Percentiles rank a stretch among this genome's conserved stretches.
These are phyloP conservation scores for Chaetomiaceae sp. DNA, from an alignment of 2,329 filamentous ascomycete species.

Conservation along the genomic window DNA sequence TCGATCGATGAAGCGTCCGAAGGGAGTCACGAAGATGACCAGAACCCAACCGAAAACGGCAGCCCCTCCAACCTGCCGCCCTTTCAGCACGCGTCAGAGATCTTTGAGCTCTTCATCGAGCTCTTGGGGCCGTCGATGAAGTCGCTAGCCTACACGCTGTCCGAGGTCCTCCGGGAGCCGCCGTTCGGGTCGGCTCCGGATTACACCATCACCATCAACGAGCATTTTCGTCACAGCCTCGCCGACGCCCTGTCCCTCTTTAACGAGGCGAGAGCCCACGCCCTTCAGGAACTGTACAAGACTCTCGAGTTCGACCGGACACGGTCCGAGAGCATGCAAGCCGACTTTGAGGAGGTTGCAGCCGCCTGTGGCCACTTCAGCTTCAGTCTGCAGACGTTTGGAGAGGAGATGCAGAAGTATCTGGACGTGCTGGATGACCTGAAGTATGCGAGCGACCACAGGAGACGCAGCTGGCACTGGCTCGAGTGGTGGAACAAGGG, in stretches of 20 bases:
- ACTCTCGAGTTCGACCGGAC: conserved; percentile 68
- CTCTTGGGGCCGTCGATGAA: conserved; percentile 93
- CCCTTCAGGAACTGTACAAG: conserved; percentile 74
- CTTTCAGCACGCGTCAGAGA: conserved; percentile 67
- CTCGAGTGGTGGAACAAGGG: conserved; percentile 65
- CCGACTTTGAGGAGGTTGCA: conserved; percentile 94
- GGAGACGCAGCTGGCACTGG: conserved; percentile 74
- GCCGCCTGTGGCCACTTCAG: conserved; percentile 97
- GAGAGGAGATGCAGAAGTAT: conserved; percentile 81
- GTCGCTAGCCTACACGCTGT: conserved; percentile 85
- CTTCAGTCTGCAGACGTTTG: conserved; percentile 85
- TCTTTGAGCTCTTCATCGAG: conserved; percentile 86
- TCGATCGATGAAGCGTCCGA: conserved; percentile 61
- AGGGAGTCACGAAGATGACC: conserved; percentile 49
- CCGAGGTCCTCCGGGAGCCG: conserved; percentile 80
- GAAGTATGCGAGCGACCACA: conserved; percentile 63
- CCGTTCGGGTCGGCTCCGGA: conserved; percentile 69
- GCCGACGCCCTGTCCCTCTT: conserved; percentile 77
- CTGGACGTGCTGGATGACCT: conserved; percentile 81
- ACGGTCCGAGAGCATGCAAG: conserved; percentile 70
- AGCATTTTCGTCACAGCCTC: conserved; percentile 75
- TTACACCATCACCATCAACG: conserved; percentile 69
- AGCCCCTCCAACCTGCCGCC: conserved; percentile 30
- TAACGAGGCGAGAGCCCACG: conserved; percentile 67
- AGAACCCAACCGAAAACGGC: conserved; percentile 17